Conservation (phyloP, 2,329 filamentous ascomycete species). For the Berkeleyomyces basicola region DNA sequence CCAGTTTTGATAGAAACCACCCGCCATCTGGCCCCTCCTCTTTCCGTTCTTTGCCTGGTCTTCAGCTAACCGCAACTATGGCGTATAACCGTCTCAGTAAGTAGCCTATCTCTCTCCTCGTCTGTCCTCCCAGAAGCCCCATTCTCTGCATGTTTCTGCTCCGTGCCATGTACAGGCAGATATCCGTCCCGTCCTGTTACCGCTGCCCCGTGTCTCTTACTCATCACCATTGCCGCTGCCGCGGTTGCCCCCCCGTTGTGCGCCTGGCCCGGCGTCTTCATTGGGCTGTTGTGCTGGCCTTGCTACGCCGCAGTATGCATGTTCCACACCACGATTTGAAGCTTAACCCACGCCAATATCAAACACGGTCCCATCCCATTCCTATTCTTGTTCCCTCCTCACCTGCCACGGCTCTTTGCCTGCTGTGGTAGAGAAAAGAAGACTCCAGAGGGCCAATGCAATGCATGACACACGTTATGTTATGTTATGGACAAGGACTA, state of each 20-base stretch:
- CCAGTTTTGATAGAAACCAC: not conserved
- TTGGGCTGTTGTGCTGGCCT: not conserved
- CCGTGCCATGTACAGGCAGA: not conserved
- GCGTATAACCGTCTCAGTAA: conserved; percentile 15
- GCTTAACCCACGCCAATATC: conserved; percentile 5
- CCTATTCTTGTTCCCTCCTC: not conserved
- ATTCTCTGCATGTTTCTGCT: not conserved
- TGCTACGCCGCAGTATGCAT: not conserved
- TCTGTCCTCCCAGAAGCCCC: not conserved
- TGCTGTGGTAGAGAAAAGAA: not conserved
- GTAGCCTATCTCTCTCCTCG: conserved; percentile 2
- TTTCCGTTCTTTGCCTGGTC: not conserved
- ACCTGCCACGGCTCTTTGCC: not conserved
- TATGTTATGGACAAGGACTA: not conserved
- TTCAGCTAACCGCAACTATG: conserved; percentile 7
- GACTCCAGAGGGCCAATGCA: not conserved
- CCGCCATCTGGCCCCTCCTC: not conserved
- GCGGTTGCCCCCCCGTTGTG: not conserved
- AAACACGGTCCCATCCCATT: conserved; percentile 4
- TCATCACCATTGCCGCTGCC: not conserved
- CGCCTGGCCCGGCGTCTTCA: not conserved
- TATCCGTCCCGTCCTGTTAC: not conserved
- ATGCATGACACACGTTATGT: not conserved
- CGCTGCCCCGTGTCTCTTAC: not conserved
- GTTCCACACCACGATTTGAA: not conserved